phyloP scores from a whole-genome alignment of 2,329 filamentous ascomycete genomes.

The Microsporum canis region DNA sequence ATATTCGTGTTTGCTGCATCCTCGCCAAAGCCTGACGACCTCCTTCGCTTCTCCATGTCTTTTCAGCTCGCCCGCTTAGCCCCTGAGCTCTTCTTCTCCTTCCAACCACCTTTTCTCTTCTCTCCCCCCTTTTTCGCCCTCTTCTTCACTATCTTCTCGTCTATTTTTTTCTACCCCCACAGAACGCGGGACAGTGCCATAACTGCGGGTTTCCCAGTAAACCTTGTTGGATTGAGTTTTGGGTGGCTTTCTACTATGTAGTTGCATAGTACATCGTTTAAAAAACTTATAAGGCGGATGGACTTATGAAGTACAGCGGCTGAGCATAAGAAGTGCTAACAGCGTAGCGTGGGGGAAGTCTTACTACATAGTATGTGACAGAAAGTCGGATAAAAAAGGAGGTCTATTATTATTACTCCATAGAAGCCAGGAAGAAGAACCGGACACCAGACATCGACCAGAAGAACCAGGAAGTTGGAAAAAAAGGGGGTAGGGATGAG shows the following conservation, averaged over 20 bases:
- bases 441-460: neutral
- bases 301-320: neutral
- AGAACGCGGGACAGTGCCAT: neutral
- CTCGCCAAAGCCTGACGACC: neutral
- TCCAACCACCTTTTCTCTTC: conserved; percentile 18
- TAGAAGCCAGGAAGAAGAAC: neutral
- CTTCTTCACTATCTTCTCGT: neutral
- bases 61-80: neutral
- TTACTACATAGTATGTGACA: too few relatives aligned
- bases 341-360: neutral
- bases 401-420: neutral
- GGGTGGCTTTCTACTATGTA: neutral
- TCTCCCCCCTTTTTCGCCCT: neutral
- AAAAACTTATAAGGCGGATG: neutral
- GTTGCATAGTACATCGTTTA: neutral
- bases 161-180: neutral
- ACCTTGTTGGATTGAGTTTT: conserved; percentile 1
- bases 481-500: neutral
- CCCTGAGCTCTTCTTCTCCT: neutral
- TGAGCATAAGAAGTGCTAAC: neutral
- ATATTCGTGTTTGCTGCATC: conserved; percentile 2
- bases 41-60: neutral
- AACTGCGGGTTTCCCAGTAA: conserved; percentile 1
- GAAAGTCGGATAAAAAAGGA: neutral
- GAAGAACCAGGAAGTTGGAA: neutral